Evolutionary conservation across 2,329 filamentous ascomycete genomes (phyloP).

Genomic region (Aspergillus piperis): DNA sequence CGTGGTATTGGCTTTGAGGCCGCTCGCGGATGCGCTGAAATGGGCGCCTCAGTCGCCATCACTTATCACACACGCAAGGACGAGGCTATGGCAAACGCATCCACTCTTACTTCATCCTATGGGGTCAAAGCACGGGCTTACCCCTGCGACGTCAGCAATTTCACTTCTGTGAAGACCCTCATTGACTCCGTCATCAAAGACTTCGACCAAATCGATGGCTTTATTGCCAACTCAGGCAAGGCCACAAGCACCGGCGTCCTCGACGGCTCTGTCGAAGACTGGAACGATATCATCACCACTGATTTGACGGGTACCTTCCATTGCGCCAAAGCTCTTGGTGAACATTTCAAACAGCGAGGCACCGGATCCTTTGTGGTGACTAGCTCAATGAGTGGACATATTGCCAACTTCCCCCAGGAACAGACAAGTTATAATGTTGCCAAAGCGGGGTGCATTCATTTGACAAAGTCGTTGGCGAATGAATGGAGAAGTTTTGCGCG

Average conservation of each 20-base stretch:
- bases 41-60: neutral
- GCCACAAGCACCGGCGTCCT: neutral
- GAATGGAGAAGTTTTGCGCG: conserved; percentile 42
- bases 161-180: neutral
- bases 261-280: neutral
- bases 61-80: neutral
- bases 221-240: neutral
- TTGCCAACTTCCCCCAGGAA: neutral
- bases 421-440: conserved; percentile 32
- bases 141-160: neutral
- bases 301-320: neutral
- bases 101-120: neutral
- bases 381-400: neutral
- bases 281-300: neutral
- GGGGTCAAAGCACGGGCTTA: neutral
- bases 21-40: neutral
- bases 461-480: conserved; percentile 40
- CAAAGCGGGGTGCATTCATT: conserved; percentile 36
- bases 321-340: neutral
- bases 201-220: neutral
- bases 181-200: neutral
- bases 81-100: neutral
- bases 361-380: neutral
- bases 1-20: neutral
- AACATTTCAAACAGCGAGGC: neutral